Conservation (phyloP, 192 early-diverging fungal genomes). For the Coemansia sp. region DNA sequence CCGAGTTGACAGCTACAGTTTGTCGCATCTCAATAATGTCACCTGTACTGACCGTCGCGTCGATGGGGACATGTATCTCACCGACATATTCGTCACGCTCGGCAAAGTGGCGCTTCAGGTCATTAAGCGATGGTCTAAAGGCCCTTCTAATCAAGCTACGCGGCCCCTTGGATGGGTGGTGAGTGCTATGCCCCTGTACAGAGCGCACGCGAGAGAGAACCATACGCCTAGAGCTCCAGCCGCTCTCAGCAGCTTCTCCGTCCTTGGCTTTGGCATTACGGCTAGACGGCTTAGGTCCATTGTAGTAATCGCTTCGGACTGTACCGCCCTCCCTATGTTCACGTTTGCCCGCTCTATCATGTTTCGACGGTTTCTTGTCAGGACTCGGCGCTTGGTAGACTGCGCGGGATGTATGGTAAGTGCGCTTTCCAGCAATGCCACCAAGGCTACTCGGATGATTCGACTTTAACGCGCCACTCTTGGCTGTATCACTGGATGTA, state of each 20-base stretch:
- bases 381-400: neutral
- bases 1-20: neutral
- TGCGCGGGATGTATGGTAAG: conserved; percentile 20
- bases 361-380: neutral
- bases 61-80: conserved; percentile 29
- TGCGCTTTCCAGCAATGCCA: conserved; percentile 12
- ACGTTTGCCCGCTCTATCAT: neutral
- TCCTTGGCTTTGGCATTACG: neutral
- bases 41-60: conserved; percentile 30
- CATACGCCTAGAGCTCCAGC: neutral
- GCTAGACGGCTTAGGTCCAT: neutral
- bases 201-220: neutral
- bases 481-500: neutral
- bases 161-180: neutral
- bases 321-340: neutral
- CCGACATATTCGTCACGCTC: conserved; percentile 1
- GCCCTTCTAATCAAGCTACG: conserved; percentile 12
- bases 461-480: neutral
- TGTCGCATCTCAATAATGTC: conserved; percentile 44
- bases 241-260: neutral
- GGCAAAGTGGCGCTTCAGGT: conserved; percentile 14
- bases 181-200: neutral
- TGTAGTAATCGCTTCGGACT: neutral
- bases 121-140: neutral
- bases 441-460: neutral